Base-by-base conservation (phyloP, 2,329 filamentous ascomycete species). In the Cladobotryum protrusum region DNA sequence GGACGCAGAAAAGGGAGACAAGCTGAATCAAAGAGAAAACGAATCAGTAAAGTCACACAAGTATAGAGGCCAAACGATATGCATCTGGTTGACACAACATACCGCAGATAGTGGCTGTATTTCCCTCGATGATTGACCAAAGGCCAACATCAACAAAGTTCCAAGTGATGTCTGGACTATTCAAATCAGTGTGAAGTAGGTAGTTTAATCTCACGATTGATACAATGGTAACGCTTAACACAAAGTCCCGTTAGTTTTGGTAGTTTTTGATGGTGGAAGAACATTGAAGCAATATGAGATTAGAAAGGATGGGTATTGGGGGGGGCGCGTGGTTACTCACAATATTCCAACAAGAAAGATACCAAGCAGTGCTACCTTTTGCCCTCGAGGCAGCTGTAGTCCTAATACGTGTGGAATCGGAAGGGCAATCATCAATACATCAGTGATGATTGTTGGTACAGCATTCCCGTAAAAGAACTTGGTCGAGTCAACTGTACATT, bases 391-490 rank as follows among this genome's bases (percentile, higher is more conserved):
- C 33, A 66, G 52, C 29, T 59, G 54, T 3, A 67, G 50, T 14
- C 47, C 56, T 43, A 56, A 63, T 12, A 66, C 54, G 19, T 62
- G 57, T 2, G 61, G 62, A 1, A 64, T 48, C 2, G 65, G 65
- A 1, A 66, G 47, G 1, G 53, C 15, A 13, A 67, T 53, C 15
- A 66, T 60, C 9, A 62, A 15, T 1, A 60, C 39, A 24, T 66
- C 62, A 2, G 59, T 61, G 3, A 59, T 49, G 15, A 66, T 60
- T 37, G 60, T 62, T 1, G 61, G 57, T 8, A 63, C 56, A 2
- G 59, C 56, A 42, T 63, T 66, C 2, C 54, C 56, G 41, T 59
- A 60, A 43, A 64, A 64, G 48, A 64, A 62, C 3, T 54, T 53
- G 20, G 39, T 54, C 5, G 53, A 36, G 11, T 57, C 43, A 5